Base-by-base conservation (phyloP, 1,139 yeast species). In the Hyphopichia wangnamkhiaoensis region DNA sequence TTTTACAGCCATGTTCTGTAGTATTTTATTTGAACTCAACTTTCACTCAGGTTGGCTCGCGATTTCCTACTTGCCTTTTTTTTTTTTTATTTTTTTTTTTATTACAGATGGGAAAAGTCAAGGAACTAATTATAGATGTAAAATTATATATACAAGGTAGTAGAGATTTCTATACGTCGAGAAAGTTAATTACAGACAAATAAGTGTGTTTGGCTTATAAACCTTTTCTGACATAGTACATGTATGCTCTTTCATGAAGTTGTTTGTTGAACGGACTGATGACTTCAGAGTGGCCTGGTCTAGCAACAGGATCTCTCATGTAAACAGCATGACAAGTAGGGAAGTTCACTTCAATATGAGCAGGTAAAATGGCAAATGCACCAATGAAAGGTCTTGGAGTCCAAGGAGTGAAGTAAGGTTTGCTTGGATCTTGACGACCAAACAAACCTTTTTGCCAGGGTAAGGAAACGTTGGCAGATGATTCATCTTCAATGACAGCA, bases 201-300 rank as follows among this genome's bases (percentile, higher is more conserved):
- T n/a, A n/a, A n/a, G n/a, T n/a, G n/a, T n/a, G n/a, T n/a, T 16
- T 28, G 12, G 31, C 10, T 58, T 65, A 82, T 80, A 79, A 70
- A 50, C 88, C 87, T 58, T 80, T 84, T 71, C 94, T 82, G 43
- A 82, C 82, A 65, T 93, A 93, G 78, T 84, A 90, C 95, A 90
- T 87, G 73, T 87, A 91, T 31, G 98, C 96, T 63, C 96, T 82
- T 67, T 91, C 95, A 58, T 93, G 98, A 51, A 84, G 82, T 48
- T 83, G 84, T 47, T 82, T 74, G 34, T 85, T 84, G 67, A 85
- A 88, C 39, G 98, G 98, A 37, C 96, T 76, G 45, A 93, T 88
- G 42, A 93, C 96, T 69, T 93, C 98, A 23, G 97, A 87, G 57
- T 87, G 91, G 37, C 96, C 98, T 10, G 98, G 97, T 63, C 98